A percentile compares a stretch with the other conserved stretches of the same genome.
Evolutionary conservation across 768 basidiomycete species (phyloP).

Genomic region (Pulveroboletus frians): DNA sequence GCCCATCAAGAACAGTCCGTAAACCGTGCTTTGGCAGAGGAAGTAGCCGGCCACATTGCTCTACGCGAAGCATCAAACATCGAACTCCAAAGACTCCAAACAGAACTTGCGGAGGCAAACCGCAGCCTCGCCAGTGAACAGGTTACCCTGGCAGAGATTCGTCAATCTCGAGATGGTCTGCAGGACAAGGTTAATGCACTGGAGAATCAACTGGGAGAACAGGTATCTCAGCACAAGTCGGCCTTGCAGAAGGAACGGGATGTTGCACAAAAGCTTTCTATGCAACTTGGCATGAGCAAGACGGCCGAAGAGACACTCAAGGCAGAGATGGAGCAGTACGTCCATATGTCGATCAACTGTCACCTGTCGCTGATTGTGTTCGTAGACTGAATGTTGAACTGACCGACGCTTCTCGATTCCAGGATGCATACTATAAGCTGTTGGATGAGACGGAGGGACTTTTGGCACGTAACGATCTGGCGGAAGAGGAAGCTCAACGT

Average conservation of each 20-base stretch:
- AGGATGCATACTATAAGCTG: constrained; percentile 65
- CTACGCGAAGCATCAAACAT: constrained; percentile 40
- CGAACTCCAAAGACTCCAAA: constrained; percentile 37
- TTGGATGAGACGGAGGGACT: constrained; percentile 60
- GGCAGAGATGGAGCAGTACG: constrained; percentile 65
- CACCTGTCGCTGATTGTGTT: neutral
- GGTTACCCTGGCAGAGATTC: constrained; percentile 13
- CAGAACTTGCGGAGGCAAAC: constrained; percentile 31
- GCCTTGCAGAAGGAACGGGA: constrained; percentile 45
- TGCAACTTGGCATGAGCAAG: constrained; percentile 49
- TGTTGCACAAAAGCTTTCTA: constrained; percentile 42
- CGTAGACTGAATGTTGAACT: constrained; percentile 47
- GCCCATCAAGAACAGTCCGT: constrained; percentile 14
- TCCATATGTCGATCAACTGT: constrained; percentile 4
- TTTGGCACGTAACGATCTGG: constrained; percentile 64
- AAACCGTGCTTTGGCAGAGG: constrained; percentile 22
- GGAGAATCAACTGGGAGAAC: constrained; percentile 28
- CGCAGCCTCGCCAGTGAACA: constrained; percentile 20
- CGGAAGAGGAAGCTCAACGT: constrained; percentile 72
- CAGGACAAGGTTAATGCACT: constrained; percentile 23
- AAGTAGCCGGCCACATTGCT: constrained; percentile 38
- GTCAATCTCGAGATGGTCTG: constrained; percentile 21
- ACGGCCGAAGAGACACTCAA: constrained; percentile 65
- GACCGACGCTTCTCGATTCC: constrained; percentile 55
- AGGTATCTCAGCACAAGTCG: constrained; percentile 31